Conservation (phyloP, 2,329 filamentous ascomycete species). For the Aspergillus phoenicis region DNA sequence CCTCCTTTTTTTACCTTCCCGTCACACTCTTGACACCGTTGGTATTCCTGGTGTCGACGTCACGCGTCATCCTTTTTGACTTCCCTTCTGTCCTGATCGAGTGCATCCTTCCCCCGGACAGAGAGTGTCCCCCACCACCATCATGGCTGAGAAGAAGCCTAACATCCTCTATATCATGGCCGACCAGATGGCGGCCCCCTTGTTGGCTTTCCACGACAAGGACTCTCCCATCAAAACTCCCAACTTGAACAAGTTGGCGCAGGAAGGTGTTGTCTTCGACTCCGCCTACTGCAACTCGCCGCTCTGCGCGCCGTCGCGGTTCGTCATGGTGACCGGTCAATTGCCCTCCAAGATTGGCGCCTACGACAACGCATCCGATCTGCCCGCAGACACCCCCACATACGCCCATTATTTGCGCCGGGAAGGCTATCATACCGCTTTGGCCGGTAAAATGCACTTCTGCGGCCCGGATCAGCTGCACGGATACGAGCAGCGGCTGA, state of each 20-base stretch:
- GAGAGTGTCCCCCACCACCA: constrained; percentile 7
- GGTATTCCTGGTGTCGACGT: no score
- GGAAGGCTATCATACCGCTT: constrained; percentile 83
- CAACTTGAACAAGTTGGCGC: constrained; percentile 80
- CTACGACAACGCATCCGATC: constrained; percentile 86
- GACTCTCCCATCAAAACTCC: constrained; percentile 89
- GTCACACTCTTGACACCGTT: not conserved
- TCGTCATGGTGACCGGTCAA: constrained; percentile 91
- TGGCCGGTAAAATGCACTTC: constrained; percentile 98
- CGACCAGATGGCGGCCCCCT: constrained; percentile 87
- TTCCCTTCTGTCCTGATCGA: not conserved
- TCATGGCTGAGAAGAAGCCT: constrained; percentile 56
- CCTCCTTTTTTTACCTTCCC: not conserved
- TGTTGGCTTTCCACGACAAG: constrained; percentile 89
- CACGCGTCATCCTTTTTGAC: no score
- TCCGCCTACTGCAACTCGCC: constrained; percentile 94
- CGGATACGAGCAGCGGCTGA: constrained; percentile 88
- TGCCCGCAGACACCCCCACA: constrained; percentile 81
- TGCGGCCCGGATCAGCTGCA: constrained; percentile 87
- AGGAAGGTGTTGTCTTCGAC: constrained; percentile 83
- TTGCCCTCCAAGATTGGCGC: constrained; percentile 89
- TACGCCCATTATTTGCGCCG: constrained; percentile 89
- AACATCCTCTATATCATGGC: constrained; percentile 96
- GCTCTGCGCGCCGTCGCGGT: constrained; percentile 87
- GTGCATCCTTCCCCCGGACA: not conserved